Conservation (phyloP, 192 early-diverging fungal species). For the Martensiomyces pterosporus region DNA sequence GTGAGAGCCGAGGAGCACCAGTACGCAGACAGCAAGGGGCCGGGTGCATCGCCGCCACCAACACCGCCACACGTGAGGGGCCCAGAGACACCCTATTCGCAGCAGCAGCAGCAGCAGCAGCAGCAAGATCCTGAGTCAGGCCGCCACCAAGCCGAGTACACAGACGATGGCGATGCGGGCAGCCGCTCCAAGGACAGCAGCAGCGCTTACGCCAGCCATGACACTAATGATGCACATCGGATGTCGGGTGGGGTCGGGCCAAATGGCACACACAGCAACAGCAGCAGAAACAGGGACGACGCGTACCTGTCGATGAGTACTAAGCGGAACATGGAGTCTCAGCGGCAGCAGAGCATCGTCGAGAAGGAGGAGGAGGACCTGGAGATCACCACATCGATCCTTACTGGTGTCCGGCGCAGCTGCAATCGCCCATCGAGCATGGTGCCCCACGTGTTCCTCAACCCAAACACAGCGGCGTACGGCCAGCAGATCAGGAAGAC, state of each 20-base stretch:
- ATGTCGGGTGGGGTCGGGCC: no score
- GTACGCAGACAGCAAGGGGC: no score
- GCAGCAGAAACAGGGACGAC: constrained; percentile 4
- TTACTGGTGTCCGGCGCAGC: constrained; percentile 41
- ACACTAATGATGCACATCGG: no score
- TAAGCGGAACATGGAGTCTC: constrained; percentile 50
- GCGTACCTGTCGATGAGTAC: constrained; percentile 19
- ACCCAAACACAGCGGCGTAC: constrained; percentile 31
- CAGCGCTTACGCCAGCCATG: no score
- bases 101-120: constrained; percentile 3
- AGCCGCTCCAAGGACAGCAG: no score
- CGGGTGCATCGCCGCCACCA: no score
- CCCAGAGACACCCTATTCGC: no score
- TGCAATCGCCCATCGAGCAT: constrained; percentile 32
- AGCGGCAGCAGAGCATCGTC: constrained; percentile 47
- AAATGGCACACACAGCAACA: constrained; percentile 3
- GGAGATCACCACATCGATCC: constrained; percentile 28
- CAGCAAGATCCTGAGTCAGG: no score
- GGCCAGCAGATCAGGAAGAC: constrained; percentile 34
- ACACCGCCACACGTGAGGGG: no score
- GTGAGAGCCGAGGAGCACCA: no score
- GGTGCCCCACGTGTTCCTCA: constrained; percentile 34
- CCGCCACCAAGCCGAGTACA: neutral
- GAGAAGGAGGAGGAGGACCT: constrained; percentile 41
- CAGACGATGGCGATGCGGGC: neutral